phyloP scores from a whole-genome alignment of 495 filamentous ascomycete genomes.

The Xylaria grammica region DNA sequence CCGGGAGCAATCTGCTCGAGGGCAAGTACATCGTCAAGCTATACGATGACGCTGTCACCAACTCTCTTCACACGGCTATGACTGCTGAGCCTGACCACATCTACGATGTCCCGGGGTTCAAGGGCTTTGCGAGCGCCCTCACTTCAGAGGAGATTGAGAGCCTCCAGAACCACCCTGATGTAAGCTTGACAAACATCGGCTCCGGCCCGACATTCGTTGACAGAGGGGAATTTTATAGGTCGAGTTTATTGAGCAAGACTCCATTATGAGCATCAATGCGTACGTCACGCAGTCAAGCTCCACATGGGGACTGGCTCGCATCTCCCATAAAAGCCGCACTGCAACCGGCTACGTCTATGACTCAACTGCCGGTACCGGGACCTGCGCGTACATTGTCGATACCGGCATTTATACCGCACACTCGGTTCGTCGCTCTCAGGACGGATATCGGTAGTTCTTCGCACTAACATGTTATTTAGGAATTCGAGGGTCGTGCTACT shows the following conservation, averaged over 20 bases:
- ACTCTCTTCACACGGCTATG: conserved; percentile 37
- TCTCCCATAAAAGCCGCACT: conserved; percentile 58
- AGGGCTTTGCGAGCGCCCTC: conserved; percentile 50
- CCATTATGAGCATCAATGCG: conserved; percentile 52
- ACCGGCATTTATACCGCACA: conserved; percentile 63
- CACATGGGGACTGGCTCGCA: conserved; percentile 65
- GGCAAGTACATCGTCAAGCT: conserved; percentile 64
- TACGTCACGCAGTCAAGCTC: conserved; percentile 55
- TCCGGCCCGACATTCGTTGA: conserved; percentile 13
- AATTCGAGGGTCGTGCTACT: conserved; percentile 51
- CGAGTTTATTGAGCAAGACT: conserved; percentile 60
- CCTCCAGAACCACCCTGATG: conserved; percentile 49
- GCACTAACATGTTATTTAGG: conserved; percentile 26
- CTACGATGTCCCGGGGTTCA: conserved; percentile 48
- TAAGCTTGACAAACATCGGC: conserved; percentile 25
- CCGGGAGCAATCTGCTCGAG: conserved; percentile 40
- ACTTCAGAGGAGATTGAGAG: conserved; percentile 43
- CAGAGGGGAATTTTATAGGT: conserved; percentile 38
- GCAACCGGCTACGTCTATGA: conserved; percentile 65
- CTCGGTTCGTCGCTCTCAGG: conserved; percentile 53
- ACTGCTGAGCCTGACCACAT: conserved; percentile 45
- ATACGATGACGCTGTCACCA: conserved; percentile 47
- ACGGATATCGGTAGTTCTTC: not conserved
- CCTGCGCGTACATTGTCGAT: conserved; percentile 66
- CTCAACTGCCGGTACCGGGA: conserved; percentile 58